Conservation (phyloP, 1,284 basidiomycete genomes). For the Jaminaea rosea region DNA sequence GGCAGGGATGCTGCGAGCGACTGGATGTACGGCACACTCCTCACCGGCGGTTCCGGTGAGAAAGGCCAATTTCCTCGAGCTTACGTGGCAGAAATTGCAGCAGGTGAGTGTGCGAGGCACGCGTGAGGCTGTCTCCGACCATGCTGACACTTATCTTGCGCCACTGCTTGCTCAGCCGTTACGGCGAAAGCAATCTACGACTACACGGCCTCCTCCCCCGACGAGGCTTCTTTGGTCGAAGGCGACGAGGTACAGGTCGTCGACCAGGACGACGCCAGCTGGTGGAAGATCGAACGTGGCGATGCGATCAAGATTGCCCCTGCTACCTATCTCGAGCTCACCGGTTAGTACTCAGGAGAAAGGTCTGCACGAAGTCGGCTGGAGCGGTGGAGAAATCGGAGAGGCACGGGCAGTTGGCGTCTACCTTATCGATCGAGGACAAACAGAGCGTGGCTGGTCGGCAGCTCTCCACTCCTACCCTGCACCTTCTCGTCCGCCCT, state of each 20-base stretch:
- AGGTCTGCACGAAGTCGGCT: too few relatives aligned
- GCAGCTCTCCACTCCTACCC: too few relatives aligned
- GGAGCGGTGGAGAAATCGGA: too few relatives aligned
- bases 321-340: conserved; percentile 39
- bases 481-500: too few relatives aligned
- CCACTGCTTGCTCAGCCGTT: conserved; percentile 10
- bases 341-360: conserved; percentile 18
- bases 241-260: conserved; percentile 38
- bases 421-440: too few relatives aligned
- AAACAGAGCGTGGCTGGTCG: too few relatives aligned
- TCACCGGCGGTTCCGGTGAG: conserved; percentile 55
- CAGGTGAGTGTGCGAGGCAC: conserved; percentile 14
- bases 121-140: neutral
- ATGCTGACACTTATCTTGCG: neutral
- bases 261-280: conserved; percentile 39
- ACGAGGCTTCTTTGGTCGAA: conserved; percentile 34
- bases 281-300: conserved; percentile 41
- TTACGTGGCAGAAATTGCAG: conserved; percentile 51
- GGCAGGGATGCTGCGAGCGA: conserved; percentile 61
- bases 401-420: too few relatives aligned
- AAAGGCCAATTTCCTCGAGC: conserved; percentile 83
- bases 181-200: conserved; percentile 42
- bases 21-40: conserved; percentile 85
- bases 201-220: conserved; percentile 35
- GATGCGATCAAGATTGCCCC: conserved; percentile 38